Evolutionary conservation across 2,329 filamentous ascomycete genomes (phyloP).

Genomic region (Cordyceps fumosorosea): DNA sequence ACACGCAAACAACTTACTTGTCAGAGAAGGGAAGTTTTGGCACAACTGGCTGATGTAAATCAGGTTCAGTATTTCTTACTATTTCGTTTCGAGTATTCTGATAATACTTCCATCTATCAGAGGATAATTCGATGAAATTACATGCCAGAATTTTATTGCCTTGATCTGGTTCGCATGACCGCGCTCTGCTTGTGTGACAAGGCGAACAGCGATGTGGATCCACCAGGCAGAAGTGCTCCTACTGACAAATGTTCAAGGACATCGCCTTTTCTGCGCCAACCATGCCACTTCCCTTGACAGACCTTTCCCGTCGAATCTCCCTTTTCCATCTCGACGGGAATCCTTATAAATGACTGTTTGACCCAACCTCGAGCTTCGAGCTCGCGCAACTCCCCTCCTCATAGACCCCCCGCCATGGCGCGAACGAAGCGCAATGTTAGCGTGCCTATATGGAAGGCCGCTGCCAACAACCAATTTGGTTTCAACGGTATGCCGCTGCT

Average conservation of each 20-base stretch:
- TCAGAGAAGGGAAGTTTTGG: not conserved
- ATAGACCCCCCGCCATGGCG: not conserved
- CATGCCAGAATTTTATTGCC: constrained; percentile 1
- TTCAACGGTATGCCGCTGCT: constrained; percentile 2
- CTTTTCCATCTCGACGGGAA: not conserved
- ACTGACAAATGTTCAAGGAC: not conserved
- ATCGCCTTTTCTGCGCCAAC: not conserved
- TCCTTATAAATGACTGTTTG: not conserved
- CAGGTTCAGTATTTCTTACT: not conserved
- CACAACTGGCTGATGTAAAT: not conserved
- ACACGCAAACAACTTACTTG: no score
- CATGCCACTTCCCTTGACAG: not conserved
- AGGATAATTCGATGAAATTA: not conserved
- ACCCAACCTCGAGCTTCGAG: not conserved
- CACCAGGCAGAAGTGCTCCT: constrained; percentile 10
- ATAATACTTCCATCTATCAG: no score
- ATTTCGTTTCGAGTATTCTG: no score
- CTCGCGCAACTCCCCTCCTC: not conserved
- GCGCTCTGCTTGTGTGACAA: not conserved
- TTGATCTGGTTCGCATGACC: constrained; percentile 5
- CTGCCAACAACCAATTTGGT: not conserved
- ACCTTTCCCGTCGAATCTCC: not conserved
- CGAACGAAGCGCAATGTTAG: not conserved
- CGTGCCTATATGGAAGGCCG: not conserved
- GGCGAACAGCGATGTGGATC: constrained; percentile 6